Conservation (phyloP, 2,329 filamentous ascomycete genomes). For the Pestalotiopsis sp. region DNA sequence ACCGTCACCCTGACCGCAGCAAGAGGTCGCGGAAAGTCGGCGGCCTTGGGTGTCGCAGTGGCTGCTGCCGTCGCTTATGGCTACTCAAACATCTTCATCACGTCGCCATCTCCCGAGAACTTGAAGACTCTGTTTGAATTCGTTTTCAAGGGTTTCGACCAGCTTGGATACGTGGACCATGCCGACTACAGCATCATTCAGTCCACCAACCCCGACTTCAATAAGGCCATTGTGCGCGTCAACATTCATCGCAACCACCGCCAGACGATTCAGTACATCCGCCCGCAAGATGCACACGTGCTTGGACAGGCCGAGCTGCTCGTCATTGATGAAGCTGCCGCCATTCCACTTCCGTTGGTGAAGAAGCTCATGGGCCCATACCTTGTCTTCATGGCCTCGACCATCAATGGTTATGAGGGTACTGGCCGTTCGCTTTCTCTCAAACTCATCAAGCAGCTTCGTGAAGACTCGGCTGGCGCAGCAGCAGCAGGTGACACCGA, state of each 20-base stretch:
- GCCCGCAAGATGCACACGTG: constrained; percentile 93
- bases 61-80: constrained; percentile 93
- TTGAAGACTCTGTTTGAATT: constrained; percentile 98
- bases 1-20: constrained; percentile 93
- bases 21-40: constrained; percentile 94
- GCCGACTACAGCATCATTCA: constrained; percentile 98
- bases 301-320: constrained; percentile 92
- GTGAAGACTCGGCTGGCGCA: constrained; percentile 80
- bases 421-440: constrained; percentile 92
- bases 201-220: constrained; percentile 97
- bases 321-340: constrained; percentile 96
- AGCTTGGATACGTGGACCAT: constrained; percentile 89
- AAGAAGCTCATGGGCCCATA: constrained; percentile 95
- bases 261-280: constrained; percentile 98
- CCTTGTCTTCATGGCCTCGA: constrained; percentile 98
- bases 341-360: constrained; percentile 90
- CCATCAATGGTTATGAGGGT: constrained; percentile 98
- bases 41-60: constrained; percentile 89
- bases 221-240: constrained; percentile 96
- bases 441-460: constrained; percentile 94
- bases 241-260: constrained; percentile 94
- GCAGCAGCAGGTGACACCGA: constrained; percentile 56
- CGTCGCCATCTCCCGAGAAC: constrained; percentile 95
- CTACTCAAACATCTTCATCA: constrained; percentile 99
- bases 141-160: constrained; percentile 96